Conservation (phyloP, 108 stramenopile genomes). For the Nitzschia inconspicua region DNA sequence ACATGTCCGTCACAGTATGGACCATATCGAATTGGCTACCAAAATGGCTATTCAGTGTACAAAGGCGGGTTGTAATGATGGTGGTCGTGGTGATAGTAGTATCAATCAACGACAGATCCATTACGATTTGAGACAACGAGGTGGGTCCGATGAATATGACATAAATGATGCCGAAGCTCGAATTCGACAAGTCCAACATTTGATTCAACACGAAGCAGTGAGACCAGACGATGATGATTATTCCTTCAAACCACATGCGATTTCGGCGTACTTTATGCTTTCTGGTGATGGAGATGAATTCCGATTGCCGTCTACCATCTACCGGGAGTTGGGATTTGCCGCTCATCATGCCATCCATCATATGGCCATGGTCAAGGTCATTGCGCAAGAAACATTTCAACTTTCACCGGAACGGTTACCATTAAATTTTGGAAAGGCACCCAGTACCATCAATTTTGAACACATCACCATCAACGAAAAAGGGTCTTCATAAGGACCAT, state of each 20-base stretch:
- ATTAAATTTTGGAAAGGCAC: conserved; percentile 74
- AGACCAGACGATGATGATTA: not conserved
- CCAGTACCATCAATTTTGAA: conserved; percentile 79
- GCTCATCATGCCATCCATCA: conserved; percentile 95
- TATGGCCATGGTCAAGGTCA: conserved; percentile 87
- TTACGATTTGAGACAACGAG: conserved; percentile 73
- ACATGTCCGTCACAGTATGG: conserved; percentile 91
- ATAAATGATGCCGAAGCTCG: conserved; percentile 57
- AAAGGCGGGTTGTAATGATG: not conserved
- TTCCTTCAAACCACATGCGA: conserved; percentile 9
- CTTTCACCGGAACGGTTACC: conserved; percentile 52
- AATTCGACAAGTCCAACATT: conserved; percentile 36
- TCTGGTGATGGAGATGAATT: conserved; percentile 63
- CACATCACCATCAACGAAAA: too few relatives aligned
- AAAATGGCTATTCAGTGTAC: conserved; percentile 18
- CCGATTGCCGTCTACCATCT: conserved; percentile 53
- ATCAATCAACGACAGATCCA: conserved; percentile 34
- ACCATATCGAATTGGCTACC: conserved; percentile 76
- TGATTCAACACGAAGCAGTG: conserved; percentile 33
- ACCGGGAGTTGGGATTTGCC: conserved; percentile 84
- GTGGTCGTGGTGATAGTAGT: not conserved
- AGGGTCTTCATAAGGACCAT: too few relatives aligned
- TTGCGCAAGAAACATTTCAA: conserved; percentile 48
- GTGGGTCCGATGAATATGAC: conserved; percentile 66
- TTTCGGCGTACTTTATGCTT: conserved; percentile 74